Percentiles rank a stretch among this genome's conserved stretches.
Conservation (phyloP, 371 early-diverging fungal genomes). For the Syncephalastrum contaminatum region DNA sequence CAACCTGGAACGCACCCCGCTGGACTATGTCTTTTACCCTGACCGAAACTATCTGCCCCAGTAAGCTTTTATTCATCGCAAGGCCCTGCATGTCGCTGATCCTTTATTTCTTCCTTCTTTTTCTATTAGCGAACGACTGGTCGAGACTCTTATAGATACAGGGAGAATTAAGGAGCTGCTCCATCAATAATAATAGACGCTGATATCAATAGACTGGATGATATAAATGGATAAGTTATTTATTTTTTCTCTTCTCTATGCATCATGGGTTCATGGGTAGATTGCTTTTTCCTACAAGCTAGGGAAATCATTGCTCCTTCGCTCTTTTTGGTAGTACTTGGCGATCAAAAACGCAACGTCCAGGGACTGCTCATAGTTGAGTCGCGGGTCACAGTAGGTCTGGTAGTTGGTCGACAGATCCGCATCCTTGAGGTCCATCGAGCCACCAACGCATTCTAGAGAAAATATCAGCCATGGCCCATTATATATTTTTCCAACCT, state of each 20-base stretch:
- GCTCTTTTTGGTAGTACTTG: slow-evolving; percentile 72
- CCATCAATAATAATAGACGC: background rate
- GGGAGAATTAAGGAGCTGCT: slow-evolving; percentile 24
- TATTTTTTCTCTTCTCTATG: no score
- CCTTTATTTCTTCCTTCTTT: background rate
- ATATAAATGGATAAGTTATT: no score
- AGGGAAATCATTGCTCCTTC: slow-evolving; percentile 41
- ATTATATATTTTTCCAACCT: slow-evolving; percentile 2
- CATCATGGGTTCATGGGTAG: background rate
- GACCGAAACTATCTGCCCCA: slow-evolving; percentile 63
- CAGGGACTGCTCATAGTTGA: slow-evolving; percentile 95
- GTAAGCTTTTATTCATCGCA: slow-evolving; percentile 27
- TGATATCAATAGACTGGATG: background rate
- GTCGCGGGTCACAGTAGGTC: slow-evolving; percentile 92
- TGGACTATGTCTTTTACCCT: slow-evolving; percentile 67
- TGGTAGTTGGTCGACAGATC: slow-evolving; percentile 89
- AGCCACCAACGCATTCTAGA: slow-evolving; percentile 93
- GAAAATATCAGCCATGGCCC: background rate
- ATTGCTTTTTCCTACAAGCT: slow-evolving; percentile 20
- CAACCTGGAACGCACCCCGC: slow-evolving; percentile 53
- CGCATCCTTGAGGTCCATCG: slow-evolving; percentile 81
- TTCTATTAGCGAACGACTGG: slow-evolving; percentile 34
- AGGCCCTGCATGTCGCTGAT: background rate
- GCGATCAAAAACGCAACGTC: slow-evolving; percentile 96
- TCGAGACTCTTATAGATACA: slow-evolving; percentile 46